Base-by-base conservation (phyloP, 345 rosid genomes). In the Tarenaya hassleriana region DNA sequence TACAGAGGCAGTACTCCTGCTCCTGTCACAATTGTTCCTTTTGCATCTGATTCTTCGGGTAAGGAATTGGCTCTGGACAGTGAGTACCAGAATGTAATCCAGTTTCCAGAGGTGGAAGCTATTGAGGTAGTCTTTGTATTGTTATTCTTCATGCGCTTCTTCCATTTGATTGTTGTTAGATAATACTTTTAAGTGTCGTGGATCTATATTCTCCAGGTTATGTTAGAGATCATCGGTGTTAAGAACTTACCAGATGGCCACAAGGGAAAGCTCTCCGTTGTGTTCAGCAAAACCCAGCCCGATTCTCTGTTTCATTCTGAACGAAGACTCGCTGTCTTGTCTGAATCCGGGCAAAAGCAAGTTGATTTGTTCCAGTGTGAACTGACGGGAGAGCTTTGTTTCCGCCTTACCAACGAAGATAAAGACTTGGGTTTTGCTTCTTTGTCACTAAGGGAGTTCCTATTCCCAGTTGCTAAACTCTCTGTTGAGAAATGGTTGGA, bases 361-460 rank as follows among this genome's bases (percentile, higher is more conserved):
- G 78, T 81, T 57, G 82, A 83, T 60, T 68, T 75, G 3, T 83
- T 92, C 66, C 81, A 68, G 16, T 85, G 98, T 75, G 91, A 92
- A 35, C 81, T 89, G 4, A 70, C 56, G 15, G 99, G 97, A 48
- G 78, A 92, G 58, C 73, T 94, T 49, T 68, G 72, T 43, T 82
- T 94, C 56, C 88, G 88, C 57, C 85, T 94, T 53, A 47, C 61
- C 0, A 52, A 56, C 39, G 70, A 60, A 38, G 50, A 75, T 64
- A 83, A 70, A 69, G 71, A 62, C 61, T 40, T 88, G 57, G 99
- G 97, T 20, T 68, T 72, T 51, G 46, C 74, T 37, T 71, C 76
- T 53, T 62, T 92, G 15, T 78, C 87, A 51, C 59, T 85, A 48
- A 56, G 75, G 9, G 76, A 83, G 72, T 72, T 78, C 54, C 68